Base-by-base conservation (phyloP, 176 grass and related monocot genomes). In the Elaeis guineensis region DNA sequence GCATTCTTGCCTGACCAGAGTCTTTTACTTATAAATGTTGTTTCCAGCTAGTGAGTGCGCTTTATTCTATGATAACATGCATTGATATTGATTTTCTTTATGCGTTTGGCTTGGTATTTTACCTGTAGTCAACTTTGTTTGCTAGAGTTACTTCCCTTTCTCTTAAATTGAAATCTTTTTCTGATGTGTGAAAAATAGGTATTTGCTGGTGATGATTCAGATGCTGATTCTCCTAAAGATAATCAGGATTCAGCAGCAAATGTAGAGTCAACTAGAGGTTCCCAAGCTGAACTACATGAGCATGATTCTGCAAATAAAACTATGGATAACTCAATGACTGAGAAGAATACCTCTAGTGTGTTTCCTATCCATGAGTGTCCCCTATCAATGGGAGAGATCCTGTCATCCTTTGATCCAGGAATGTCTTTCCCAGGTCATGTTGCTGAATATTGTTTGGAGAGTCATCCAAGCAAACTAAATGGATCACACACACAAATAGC, bases 301-400 rank as follows among this genome's bases (percentile, higher is more conserved):
- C 79, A 79, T 69, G 79, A 65, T 14, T 70, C 67, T 39, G 19
- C 57, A 30, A 69, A 74, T 74, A 68, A 44, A 55, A 44, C 17
- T 68, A 54, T 25, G 57, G 75, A 86, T 55, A 82, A 59, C 66
- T 59, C 77, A 56, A 57, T 30, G 2, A 75, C 54, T 75, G 86
- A 75, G 52, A 89, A 80, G 30, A 78, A 74, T 69, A 20, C 69
- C 56, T 62, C 77, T 73, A 73, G 51, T 74, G 57, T 57, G 14
- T 71, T 72, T 18, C 60, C 68, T 63, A 72, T 53, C 61, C 68
- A 75, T 50, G 94, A 89, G 54, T 78, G 67, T 66, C 76, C 79
- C 17, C 69, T 98, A 57, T 98, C 85, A 51, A 92, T 98, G 88
- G 94, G 94, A 89, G 94, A 89, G 20, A 98, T 98, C 55, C 74